Base-by-base conservation (phyloP, 208 protist species). In the Acanthamoeba healyi region DNA sequence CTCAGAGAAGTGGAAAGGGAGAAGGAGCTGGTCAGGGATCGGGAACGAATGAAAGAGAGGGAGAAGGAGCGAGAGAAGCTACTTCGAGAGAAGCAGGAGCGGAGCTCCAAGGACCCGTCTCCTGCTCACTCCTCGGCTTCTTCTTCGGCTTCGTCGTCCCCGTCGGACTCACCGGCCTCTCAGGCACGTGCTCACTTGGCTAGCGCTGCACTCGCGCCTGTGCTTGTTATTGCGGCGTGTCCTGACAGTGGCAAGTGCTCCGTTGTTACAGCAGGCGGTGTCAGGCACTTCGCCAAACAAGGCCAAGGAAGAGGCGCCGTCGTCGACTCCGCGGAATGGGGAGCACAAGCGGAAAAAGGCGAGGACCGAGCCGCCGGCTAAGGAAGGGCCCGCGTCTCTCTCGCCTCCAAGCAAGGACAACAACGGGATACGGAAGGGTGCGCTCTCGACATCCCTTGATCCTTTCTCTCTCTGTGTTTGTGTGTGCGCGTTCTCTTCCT, bases 81-180 rank as follows among this genome's bases (percentile, higher is more conserved):
- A 5, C 51, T 58, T 6, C 51, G 51, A 77, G 19, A 77, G 67
- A 26, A 38, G 34, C 67, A 77, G 9, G 36, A 44, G 10, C 19
- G 67, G 67, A 44, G 67, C 38, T 22, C 67, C 67, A 77, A 77
- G 67, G 67, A 77, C 6, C 67, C 67, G 29, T 77, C 67, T 38
- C 67, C 67, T 22, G 38, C 58, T 32, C 58, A 34, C 58, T 67
- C 58, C n/a, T 67, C 58, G 0, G 58, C 58, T 2, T 67, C 36
- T 9, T 77, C 36, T 22, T 77, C 67, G 38, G 29, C 67, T 36
- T 38, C 67, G 14, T 38, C 29, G 34, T 77, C 67, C 29, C 67
- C 67, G 5, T 77, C 67, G 10, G 67, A 6, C 34, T 77, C 67
- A 15, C 67, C 67, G 6, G 38, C 38, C 67, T 42, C 67, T 24